These are phyloP conservation scores for Mariannaea sp. DNA, from an alignment of 2,329 filamentous ascomycete genomes.

Conservation along the genomic window DNA sequence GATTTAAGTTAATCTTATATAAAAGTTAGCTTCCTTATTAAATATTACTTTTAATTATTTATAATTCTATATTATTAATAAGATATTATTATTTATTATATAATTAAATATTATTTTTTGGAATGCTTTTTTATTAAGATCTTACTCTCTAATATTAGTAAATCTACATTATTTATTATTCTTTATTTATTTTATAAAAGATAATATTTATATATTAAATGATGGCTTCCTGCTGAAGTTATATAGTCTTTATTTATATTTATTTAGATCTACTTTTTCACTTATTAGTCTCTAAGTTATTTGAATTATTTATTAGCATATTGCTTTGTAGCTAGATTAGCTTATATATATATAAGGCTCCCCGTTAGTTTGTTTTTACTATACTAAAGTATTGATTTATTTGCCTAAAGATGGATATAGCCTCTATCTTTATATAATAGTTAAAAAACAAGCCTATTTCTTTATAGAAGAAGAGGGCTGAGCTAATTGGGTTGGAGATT, in stretches of 20 bases:
- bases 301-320: not conserved
- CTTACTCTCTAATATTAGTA: not conserved
- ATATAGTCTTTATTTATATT: too few relatives aligned
- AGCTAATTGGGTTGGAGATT: not conserved
- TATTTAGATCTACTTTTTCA: too few relatives aligned
- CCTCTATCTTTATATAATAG: not conserved
- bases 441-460: conserved; percentile 13
- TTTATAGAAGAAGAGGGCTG: conserved; percentile 5
- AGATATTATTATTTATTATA: not conserved
- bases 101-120: not conserved
- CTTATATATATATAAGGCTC: not conserved
- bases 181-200: too few relatives aligned
- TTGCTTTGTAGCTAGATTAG: not conserved
- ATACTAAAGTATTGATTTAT: conserved; percentile 1
- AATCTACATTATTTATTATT: too few relatives aligned
- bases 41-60: not conserved
- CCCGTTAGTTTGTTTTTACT: not conserved
- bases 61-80: not conserved
- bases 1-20: not conserved
- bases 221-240: too few relatives aligned
- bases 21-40: conserved; percentile 4
- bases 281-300: not conserved
- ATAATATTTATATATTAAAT: too few relatives aligned
- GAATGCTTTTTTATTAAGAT: conserved; percentile 5
- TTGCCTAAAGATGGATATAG: conserved; percentile 6